These are phyloP conservation scores for Ascoidea rubescens DNA, from an alignment of 805 yeast genomes.

Conservation along the genomic window DNA sequence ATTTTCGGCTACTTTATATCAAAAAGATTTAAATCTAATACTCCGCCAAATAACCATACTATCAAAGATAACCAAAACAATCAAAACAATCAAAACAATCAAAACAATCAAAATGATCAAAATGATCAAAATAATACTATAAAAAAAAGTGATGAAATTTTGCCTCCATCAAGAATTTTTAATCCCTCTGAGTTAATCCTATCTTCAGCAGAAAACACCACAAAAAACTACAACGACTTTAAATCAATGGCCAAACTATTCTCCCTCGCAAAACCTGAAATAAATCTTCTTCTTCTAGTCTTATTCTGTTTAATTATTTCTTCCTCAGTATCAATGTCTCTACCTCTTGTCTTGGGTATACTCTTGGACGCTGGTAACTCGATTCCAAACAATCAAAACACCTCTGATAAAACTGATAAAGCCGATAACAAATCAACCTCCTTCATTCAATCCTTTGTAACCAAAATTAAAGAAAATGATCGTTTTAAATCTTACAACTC, in stretches of 20 bases:
- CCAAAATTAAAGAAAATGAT: background rate
- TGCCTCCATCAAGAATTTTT: background rate
- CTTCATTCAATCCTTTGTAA: background rate
- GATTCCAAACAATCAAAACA: no score
- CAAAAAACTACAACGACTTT: conserved; percentile 6
- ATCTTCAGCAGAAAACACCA: background rate
- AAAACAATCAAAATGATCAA: background rate
- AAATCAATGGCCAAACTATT: conserved; percentile 26
- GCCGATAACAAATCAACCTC: background rate
- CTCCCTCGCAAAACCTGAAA: conserved; percentile 42
- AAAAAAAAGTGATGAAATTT: background rate
- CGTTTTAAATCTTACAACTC: background rate
- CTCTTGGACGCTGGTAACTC: conserved; percentile 53
- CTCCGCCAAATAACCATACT: background rate
- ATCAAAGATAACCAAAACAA: no score
- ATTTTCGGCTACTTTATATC: background rate
- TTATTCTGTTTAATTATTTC: conserved; percentile 50
- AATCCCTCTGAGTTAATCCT: background rate
- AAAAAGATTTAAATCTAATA: background rate
- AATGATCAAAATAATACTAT: background rate
- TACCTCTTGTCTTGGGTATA: conserved; percentile 78
- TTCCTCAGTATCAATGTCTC: conserved; percentile 65
- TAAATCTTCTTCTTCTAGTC: conserved; percentile 43
- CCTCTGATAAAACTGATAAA: background rate
- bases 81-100: background rate